Evolutionary conservation across 768 basidiomycete genomes (phyloP), one percentile per base, ranked within the genome.

Genomic region (Panaeolus papilionaceus): DNA sequence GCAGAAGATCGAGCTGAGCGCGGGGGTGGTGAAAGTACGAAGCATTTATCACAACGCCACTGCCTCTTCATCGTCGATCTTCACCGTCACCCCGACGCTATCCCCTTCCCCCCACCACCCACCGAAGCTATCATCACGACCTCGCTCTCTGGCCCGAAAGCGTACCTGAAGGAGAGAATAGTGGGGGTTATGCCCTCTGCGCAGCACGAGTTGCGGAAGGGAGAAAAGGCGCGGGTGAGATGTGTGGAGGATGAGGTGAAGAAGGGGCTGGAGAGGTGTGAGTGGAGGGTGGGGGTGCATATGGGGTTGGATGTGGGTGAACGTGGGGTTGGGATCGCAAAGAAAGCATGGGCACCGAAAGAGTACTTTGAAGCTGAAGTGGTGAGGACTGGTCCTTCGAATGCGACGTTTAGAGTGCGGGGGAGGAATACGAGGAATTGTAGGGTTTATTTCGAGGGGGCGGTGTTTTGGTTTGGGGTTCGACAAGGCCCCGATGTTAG

Each of bases 361-460:
- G 61, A 71, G 54, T 71, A 71, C 26, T 72, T 93, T 47, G 75
- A 79, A 23, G 79, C 83, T 20, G 78, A 76, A 8, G 72, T 83
- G 7, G 74, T 73, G 47, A 81, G 87, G 12, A 79, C 80, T 2
- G 81, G 81, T n/a, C 63, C 75, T 0, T 78, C 81, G 26, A 79
- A 81, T 1, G 88, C 86, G n/a, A 76, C 76, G 33, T 79, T 92
- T 66, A 74, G 72, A 2, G 74, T 93, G 11, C 75, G 78, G 58
- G 91, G 89, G 11, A 76, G 74, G 49, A 89, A 92, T 74, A 90
- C 91, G 11, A 86, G 91, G 26, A 82, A 82, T 18, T 93, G 93
- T 73, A 75, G 85, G 62, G 70, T 94, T 26, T 82, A 86, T 64
- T 88, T 93, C 69, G 85, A 82, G 6, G 73, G 62, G n/a, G 67